Evolutionary conservation across 129 eudicot genomes (phyloP).

Genomic region (Flaveria brownii): DNA sequence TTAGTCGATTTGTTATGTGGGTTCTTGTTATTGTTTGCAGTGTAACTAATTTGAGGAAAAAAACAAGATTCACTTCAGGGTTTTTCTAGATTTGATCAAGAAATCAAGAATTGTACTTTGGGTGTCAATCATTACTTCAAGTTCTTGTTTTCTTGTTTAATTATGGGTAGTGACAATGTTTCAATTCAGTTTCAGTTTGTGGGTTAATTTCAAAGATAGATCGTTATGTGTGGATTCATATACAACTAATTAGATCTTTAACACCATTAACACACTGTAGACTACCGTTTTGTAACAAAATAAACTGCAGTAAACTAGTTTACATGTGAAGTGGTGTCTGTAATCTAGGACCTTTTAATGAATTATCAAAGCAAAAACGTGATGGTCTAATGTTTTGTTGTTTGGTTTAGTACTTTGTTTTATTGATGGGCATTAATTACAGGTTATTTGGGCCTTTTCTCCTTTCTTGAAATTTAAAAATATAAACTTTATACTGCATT

Average conservation of each 20-base stretch:
- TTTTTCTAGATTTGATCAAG: background rate
- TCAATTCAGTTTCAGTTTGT: background rate
- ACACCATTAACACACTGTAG: too few species aligned
- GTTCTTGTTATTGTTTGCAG: slow-evolving; percentile 7
- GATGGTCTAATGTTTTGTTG: background rate
- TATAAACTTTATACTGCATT: too few species aligned
- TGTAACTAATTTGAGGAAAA: slow-evolving; percentile 25
- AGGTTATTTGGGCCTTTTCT: background rate
- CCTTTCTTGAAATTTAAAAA: background rate
- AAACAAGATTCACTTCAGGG: background rate
- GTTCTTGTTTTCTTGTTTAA: background rate
- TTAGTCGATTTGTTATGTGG: background rate
- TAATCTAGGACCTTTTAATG: background rate
- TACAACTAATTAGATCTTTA: too few species aligned
- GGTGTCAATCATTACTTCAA: background rate
- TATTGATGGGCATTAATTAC: background rate
- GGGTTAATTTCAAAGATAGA: background rate
- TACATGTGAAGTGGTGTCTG: too few species aligned
- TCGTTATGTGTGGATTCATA: background rate
- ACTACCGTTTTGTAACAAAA: too few species aligned
- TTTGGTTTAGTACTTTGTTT: background rate
- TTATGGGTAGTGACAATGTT: background rate
- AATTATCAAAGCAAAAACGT: background rate
- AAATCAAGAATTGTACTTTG: background rate
- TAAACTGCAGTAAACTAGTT: too few species aligned